These are phyloP conservation scores for Fagopyrum homotropicum DNA, from an alignment of 148 eudicot genomes.

Conservation along the genomic window DNA sequence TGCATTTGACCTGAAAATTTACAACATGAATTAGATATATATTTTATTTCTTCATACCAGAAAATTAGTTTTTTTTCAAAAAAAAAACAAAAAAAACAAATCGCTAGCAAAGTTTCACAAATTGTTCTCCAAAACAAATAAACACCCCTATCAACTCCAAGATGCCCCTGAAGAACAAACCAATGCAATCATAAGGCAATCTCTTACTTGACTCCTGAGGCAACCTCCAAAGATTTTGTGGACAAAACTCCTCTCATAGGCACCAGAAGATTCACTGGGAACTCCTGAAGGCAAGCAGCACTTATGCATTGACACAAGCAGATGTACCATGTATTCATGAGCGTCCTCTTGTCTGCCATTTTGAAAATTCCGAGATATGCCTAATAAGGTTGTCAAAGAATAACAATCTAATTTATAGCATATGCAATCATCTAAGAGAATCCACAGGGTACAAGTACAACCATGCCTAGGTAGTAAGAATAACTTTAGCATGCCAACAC, in stretches of 20 bases:
- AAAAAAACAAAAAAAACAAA: background rate
- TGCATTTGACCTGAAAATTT: constrained; percentile 70
- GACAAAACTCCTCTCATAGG: constrained; percentile 88
- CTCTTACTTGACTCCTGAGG: constrained; percentile 72
- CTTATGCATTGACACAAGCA: constrained; percentile 91
- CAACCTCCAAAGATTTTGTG: constrained; percentile 94
- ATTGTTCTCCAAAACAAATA: background rate
- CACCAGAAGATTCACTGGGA: constrained; percentile 81
- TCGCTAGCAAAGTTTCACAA: background rate
- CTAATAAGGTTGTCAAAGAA: constrained; percentile 54
- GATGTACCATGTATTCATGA: constrained; percentile 94
- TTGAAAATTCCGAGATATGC: constrained; percentile 75
- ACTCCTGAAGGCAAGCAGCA: constrained; percentile 91
- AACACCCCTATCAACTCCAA: background rate
- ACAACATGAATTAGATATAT: background rate
- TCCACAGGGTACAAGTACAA: background rate
- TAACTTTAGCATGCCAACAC: background rate
- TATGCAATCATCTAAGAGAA: background rate
- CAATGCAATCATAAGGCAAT: constrained; percentile 9
- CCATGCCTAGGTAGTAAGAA: background rate
- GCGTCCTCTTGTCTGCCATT: constrained; percentile 95
- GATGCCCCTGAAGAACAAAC: background rate
- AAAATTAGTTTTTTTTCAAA: background rate
- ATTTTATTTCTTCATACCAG: background rate
- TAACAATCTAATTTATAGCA: constrained; percentile 14